These are phyloP conservation scores for Sphaerulina musiva DNA, from an alignment of 2,329 filamentous ascomycete genomes.

Conservation along the genomic window DNA sequence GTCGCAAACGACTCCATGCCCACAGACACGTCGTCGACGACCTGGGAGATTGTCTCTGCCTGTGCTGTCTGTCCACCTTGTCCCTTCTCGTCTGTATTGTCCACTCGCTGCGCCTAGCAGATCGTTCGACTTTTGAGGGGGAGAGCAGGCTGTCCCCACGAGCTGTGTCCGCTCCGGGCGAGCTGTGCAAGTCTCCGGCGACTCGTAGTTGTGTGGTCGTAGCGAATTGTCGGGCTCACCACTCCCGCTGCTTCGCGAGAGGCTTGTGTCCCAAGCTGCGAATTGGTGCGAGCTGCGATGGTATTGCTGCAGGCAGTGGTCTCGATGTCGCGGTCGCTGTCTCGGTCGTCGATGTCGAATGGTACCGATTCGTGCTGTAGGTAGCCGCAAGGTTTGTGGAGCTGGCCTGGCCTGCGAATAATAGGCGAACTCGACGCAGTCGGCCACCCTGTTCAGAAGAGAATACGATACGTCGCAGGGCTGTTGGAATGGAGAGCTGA, in stretches of 20 bases:
- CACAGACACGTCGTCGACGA: constrained; percentile 75
- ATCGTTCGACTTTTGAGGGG: constrained; percentile 76
- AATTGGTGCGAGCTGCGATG: constrained; percentile 49
- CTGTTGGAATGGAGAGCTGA: no score
- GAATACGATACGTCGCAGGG: no score
- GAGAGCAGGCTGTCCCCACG: constrained; percentile 84
- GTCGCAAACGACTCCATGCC: constrained; percentile 98
- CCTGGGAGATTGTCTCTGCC: constrained; percentile 85
- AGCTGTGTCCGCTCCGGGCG: constrained; percentile 36
- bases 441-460: no score
- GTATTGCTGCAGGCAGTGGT: constrained; percentile 39
- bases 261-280: constrained; percentile 50
- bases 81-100: constrained; percentile 56
- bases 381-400: no score
- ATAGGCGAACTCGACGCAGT: no score
- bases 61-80: constrained; percentile 49
- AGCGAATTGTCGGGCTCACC: constrained; percentile 44
- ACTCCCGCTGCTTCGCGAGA: constrained; percentile 47
- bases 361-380: no score
- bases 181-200: constrained; percentile 41
- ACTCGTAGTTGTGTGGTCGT: constrained; percentile 49
- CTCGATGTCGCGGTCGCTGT: no score
- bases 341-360: no score
- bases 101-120: constrained; percentile 91
- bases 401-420: no score